phyloP scores from a whole-genome alignment of 306 rosid genomes.

The Heteromeles arbutifolia region DNA sequence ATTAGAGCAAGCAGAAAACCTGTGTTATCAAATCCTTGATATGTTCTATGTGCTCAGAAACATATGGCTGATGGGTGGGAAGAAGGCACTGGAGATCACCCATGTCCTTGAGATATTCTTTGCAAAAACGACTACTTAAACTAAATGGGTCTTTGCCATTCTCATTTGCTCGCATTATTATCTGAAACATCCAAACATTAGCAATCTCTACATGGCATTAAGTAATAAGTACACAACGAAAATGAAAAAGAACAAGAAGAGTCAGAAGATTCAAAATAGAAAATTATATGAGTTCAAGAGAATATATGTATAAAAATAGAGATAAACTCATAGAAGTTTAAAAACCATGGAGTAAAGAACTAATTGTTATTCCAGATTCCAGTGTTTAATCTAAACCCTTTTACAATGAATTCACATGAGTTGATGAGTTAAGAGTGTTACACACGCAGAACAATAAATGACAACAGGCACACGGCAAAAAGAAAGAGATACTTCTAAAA shows the following conservation, averaged over 20 bases:
- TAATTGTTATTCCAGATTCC: too few relatives aligned
- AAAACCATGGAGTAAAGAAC: too few relatives aligned
- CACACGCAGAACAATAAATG: not conserved
- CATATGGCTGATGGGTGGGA: slow-evolving; percentile 86
- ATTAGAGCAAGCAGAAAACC: slow-evolving; percentile 30
- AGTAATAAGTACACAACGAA: not conserved
- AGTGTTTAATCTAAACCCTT: too few relatives aligned
- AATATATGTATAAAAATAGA: not conserved
- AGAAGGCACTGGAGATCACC: slow-evolving; percentile 66
- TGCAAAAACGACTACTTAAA: slow-evolving; percentile 66
- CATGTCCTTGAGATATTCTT: slow-evolving; percentile 79
- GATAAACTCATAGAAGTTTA: too few relatives aligned
- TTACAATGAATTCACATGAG: not conserved
- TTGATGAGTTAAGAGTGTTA: not conserved
- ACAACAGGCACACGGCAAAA: not conserved
- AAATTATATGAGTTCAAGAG: not conserved
- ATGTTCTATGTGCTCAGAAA: slow-evolving; percentile 81
- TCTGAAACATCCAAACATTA: slow-evolving; percentile 49
- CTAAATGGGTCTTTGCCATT: slow-evolving; percentile 67
- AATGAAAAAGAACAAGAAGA: not conserved
- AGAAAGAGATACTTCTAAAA: not conserved
- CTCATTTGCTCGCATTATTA: slow-evolving; percentile 80
- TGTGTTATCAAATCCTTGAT: slow-evolving; percentile 74
- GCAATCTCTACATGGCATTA: slow-evolving; percentile 7
- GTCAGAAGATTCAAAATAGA: not conserved